Evolutionary conservation across 495 filamentous ascomycete species (phyloP), one percentile per base, ranked within the genome.

Genomic region (Halenospora varia): DNA sequence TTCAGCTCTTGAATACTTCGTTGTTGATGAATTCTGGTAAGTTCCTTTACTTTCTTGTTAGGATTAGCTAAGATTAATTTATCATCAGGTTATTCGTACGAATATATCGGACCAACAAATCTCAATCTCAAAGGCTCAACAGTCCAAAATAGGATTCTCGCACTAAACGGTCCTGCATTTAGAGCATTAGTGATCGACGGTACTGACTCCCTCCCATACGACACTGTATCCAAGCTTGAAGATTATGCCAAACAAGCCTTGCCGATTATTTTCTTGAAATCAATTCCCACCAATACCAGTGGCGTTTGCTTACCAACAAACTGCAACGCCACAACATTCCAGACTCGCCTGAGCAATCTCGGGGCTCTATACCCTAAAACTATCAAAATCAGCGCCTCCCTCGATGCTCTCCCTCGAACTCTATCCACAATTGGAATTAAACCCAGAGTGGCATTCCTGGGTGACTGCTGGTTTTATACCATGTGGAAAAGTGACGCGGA

Each of bases 21-120:
- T 35, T 13, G 29, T 35, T 68, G 20, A 50, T 23, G 1, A 60
- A 18, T 23, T 54, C 58, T 29, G 65, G 64, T 66, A 49, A 11
- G 56, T 53, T 22, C 15, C 39, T 55, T 24, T 55, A 0, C 20
- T 18, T 4, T 10, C n/a, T 35, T 13, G 29, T 35, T 35, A 13
- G 13, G 9, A 2, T 22, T 35, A 3, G 15, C 10, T 20, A 10
- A 25, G 10, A 22, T 17, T 56, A n/a, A 47, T 20, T 56, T 39
- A 26, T 56, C 2, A 35, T 13, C 2, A 73, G 77, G 77, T 1
- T 80, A 69, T 57, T 73, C 75, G 0, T 75, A 78, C 55, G 70
- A 75, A n/a, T 81, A 82, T 58, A 66, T 81, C 0, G 71, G 71
- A 1, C 71, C 77, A 0, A 74, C 75, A 29, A 81, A 82, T 59